These are phyloP conservation scores for Tolypocladium tundrense DNA, from an alignment of 2,329 filamentous ascomycete genomes.

Conservation along the genomic window DNA sequence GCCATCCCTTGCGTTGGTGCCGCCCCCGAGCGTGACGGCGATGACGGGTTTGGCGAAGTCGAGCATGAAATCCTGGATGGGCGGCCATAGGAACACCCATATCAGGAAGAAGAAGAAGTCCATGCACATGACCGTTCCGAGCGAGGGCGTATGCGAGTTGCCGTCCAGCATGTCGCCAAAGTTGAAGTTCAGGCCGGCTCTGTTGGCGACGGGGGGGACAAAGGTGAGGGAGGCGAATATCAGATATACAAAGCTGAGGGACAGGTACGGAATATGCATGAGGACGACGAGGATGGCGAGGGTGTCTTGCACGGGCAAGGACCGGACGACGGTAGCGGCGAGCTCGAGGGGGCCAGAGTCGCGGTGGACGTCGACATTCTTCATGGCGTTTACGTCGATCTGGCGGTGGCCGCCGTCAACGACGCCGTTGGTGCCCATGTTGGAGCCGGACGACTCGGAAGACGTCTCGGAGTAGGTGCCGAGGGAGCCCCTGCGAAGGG, in stretches of 20 bases:
- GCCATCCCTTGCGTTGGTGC: constrained; percentile 57
- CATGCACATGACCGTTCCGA: constrained; percentile 75
- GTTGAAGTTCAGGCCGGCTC: constrained; percentile 69
- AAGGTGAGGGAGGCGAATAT: constrained; percentile 90
- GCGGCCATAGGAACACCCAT: constrained; percentile 81
- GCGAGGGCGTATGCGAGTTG: constrained; percentile 72
- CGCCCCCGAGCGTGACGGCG: constrained; percentile 79
- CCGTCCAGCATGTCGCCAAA: constrained; percentile 88
- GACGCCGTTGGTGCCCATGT: constrained; percentile 23
- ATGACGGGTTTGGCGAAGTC: constrained; percentile 91
- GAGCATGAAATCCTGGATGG: constrained; percentile 77
- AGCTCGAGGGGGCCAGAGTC: constrained; percentile 65
- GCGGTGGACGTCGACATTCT: constrained; percentile 57
- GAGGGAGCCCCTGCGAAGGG: constrained; percentile 36
- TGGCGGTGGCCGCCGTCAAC: constrained; percentile 46
- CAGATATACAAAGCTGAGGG: constrained; percentile 81
- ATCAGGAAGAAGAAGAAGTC: constrained; percentile 74
- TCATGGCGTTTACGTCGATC: constrained; percentile 61
- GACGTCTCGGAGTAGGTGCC: constrained; percentile 43
- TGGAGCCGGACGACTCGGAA: constrained; percentile 39
- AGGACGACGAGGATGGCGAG: constrained; percentile 94
- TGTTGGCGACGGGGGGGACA: constrained; percentile 70
- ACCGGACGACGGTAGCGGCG: constrained; percentile 76
- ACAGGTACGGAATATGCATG: constrained; percentile 80
- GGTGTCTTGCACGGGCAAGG: constrained; percentile 86